phyloP scores from a whole-genome alignment of 306 rosid genomes.

The Quercus robur region DNA sequence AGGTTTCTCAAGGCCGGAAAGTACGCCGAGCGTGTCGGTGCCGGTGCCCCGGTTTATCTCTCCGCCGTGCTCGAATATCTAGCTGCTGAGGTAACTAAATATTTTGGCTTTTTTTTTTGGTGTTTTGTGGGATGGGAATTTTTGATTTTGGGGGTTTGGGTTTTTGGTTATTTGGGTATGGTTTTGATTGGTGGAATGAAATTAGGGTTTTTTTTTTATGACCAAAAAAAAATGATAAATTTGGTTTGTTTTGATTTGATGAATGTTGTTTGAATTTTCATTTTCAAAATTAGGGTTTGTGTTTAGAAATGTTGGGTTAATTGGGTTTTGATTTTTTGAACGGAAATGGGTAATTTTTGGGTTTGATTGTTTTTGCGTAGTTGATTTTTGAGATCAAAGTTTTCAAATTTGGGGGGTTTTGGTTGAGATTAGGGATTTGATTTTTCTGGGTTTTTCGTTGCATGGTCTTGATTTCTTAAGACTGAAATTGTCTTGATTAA shows the following conservation, averaged over 20 bases:
- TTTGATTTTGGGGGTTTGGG: neutral
- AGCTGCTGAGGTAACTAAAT: slow-evolving; percentile 65
- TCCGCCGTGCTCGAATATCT: slow-evolving; percentile 90
- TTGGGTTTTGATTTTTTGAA: no score
- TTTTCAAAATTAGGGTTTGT: no score
- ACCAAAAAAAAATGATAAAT: no score
- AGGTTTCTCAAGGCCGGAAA: slow-evolving; percentile 81
- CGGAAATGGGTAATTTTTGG: no score
- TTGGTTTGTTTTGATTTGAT: neutral
- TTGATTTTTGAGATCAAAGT: no score
- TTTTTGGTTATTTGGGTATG: neutral
- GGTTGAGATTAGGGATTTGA: no score
- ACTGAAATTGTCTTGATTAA: neutral
- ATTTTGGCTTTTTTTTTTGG: neutral
- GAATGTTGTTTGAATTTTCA: neutral
- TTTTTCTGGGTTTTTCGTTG: no score
- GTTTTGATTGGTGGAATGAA: neutral
- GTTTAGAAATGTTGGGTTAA: no score
- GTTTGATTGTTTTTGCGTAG: no score
- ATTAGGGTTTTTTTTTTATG: neutral
- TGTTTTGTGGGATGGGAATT: neutral
- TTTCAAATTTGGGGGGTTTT: no score
- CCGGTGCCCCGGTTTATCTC: slow-evolving; percentile 89
- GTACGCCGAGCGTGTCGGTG: slow-evolving; percentile 93
- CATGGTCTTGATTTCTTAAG: no score